Conservation (phyloP, 1,284 basidiomycete species). For the Nidula niveotomentosa region DNA sequence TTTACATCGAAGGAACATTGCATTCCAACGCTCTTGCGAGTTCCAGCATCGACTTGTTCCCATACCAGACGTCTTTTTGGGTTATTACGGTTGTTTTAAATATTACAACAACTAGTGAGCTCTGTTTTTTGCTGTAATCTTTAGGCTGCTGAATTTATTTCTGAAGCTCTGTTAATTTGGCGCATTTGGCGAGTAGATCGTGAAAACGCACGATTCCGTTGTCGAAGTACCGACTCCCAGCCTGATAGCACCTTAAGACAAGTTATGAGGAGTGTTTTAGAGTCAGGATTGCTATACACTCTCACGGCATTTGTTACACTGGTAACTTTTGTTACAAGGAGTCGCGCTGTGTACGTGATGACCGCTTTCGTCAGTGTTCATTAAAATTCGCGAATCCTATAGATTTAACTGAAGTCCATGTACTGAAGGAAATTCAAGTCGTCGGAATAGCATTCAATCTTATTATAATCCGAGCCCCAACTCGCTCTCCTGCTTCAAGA, state of each 20-base stretch:
- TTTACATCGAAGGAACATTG: constrained; percentile 1
- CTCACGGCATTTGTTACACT: no score
- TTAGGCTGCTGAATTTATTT: not conserved
- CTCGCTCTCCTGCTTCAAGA: no score
- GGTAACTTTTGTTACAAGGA: no score
- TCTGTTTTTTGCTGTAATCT: not conserved
- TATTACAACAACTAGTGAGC: constrained; percentile 5
- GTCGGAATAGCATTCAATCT: no score
- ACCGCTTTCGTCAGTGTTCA: no score
- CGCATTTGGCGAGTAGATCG: not conserved
- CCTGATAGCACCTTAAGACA: not conserved
- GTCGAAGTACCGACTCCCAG: not conserved
- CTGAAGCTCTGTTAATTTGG: constrained; percentile 3
- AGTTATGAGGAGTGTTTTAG: not conserved
- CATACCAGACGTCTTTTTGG: constrained; percentile 5
- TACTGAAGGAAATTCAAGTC: no score
- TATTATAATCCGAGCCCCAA: no score
- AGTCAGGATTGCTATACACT: not conserved
- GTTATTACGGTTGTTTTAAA: constrained; percentile 5
- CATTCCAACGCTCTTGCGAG: constrained; percentile 1
- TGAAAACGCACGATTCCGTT: not conserved
- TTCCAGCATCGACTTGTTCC: constrained; percentile 1
- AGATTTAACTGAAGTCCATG: no score
- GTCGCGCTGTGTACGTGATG: no score
- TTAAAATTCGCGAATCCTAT: no score